These are phyloP conservation scores for Fusarium nanum DNA, from an alignment of 2,329 filamentous ascomycete species.

Conservation along the genomic window DNA sequence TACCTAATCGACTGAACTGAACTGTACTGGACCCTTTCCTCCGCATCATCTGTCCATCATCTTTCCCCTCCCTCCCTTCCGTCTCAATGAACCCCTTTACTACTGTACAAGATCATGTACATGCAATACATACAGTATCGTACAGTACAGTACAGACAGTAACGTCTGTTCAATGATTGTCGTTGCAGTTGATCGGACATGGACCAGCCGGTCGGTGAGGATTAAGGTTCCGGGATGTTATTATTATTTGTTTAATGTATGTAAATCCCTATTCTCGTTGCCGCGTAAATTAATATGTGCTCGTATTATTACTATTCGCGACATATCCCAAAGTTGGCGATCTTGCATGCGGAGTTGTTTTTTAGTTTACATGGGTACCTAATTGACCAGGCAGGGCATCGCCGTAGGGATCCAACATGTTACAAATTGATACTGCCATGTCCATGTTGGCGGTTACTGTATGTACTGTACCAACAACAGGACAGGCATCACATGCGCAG, in stretches of 20 bases:
- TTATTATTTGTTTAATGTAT: constrained; percentile 10
- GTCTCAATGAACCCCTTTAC: constrained; percentile 12
- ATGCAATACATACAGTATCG: constrained; percentile 2
- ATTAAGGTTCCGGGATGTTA: constrained; percentile 36
- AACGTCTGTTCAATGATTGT: constrained; percentile 10
- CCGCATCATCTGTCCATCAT: constrained; percentile 10
- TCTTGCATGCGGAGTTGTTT: constrained; percentile 6
- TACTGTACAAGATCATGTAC: background rate
- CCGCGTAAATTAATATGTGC: background rate
- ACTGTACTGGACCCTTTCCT: constrained; percentile 9
- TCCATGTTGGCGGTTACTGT: too few species aligned
- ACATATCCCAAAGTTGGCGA: constrained; percentile 8
- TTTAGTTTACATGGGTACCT: constrained; percentile 6
- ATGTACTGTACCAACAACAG: background rate
- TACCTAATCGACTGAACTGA: too few species aligned
- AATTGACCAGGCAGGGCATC: background rate
- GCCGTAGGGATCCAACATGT: background rate
- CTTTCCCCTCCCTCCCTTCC: constrained; percentile 7
- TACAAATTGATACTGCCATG: background rate
- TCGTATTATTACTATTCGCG: constrained; percentile 3
- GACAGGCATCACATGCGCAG: constrained; percentile 32
- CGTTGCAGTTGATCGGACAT: constrained; percentile 38
- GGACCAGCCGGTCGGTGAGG: constrained; percentile 41
- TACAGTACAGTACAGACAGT: background rate
- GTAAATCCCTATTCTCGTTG: background rate